Base-by-base conservation (phyloP, 768 basidiomycete genomes). In the Pilatotrama ljubarskyi region DNA sequence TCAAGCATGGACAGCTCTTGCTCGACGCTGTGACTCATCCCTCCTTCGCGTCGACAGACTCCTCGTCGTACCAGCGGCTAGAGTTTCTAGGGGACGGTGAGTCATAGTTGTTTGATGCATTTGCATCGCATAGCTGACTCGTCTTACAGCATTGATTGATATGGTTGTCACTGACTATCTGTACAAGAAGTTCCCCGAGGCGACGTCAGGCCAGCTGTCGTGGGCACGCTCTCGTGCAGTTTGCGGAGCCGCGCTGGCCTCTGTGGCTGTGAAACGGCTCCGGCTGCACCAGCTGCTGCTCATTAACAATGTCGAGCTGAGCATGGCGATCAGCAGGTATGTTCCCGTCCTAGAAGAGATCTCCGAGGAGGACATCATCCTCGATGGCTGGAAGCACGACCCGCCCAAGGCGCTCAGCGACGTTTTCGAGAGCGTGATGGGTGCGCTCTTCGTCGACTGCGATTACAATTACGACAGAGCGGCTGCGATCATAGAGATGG, bases 1-100 rank as follows among this genome's bases (percentile, higher is more conserved):
- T 95, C 70, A 77, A 79, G 56, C 76, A 80, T 18, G 80, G 82
- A n/a, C 77, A 80, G 48, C 72, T 91, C 15, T 73, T 95, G 2
- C 67, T 89, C 8, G 87, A 93, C 73, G 92, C 93, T 9, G 73
- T 93, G n/a, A 93, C 91, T 0, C 94, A 96, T 69, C 89, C 93
- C 0, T 92, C 91, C 0, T 90, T 90, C 65, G 76, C 80, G 10
- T 72, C 72, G 2, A 70, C 73, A 0, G 80, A 78, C 13, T 78
- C 78, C 10, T 76, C 83, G 6, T 91, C 90, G 2, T 95, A 95
- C 72, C 89, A 96, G 62, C 83, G 94, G 14, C 75, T 95, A 11
- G 94, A 96, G 66, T 95, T 93, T 66, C 79, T 96, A 2, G 94
- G 94, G 32, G 94, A 96, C 69, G 90, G 93, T 93, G 70, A 74